Conservation (phyloP, 2,329 filamentous ascomycete genomes). For the Aspergillus terreus region DNA sequence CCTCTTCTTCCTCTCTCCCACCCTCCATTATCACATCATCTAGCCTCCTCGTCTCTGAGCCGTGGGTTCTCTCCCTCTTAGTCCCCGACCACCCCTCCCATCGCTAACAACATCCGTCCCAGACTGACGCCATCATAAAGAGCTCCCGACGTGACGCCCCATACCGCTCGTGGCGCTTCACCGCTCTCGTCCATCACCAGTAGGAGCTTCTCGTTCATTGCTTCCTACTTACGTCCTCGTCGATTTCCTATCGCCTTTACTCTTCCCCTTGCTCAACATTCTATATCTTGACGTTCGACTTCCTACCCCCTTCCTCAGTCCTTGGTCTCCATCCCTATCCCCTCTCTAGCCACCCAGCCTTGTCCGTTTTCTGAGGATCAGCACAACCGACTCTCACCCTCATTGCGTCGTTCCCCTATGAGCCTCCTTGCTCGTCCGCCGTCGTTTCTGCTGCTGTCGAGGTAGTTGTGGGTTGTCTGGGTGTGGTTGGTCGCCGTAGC, state of each 20-base stretch:
- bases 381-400: constrained; percentile 5
- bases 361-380: constrained; percentile 8
- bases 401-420: constrained; percentile 29
- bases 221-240: background rate
- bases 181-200: constrained; percentile 14
- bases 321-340: background rate
- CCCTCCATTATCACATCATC: constrained; percentile 27
- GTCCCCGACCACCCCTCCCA: background rate
- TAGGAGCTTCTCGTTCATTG: background rate
- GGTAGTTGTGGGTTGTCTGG: constrained; percentile 36
- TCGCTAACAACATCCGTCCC: background rate
- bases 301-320: no score
- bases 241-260: background rate
- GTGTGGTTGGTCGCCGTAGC: constrained; percentile 16
- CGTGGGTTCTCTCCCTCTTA: background rate
- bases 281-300: no score
- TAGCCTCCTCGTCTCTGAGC: background rate
- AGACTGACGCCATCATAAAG: background rate
- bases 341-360: background rate
- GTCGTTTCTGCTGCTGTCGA: constrained; percentile 26
- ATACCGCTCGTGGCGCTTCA: constrained; percentile 12
- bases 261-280: constrained; percentile 3
- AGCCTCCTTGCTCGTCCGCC: constrained; percentile 24
- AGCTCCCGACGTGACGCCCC: background rate
- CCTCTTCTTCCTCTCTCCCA: background rate